Base-by-base conservation (phyloP, 2,329 filamentous ascomycete genomes). In the Aspergillus costaricaensis region DNA sequence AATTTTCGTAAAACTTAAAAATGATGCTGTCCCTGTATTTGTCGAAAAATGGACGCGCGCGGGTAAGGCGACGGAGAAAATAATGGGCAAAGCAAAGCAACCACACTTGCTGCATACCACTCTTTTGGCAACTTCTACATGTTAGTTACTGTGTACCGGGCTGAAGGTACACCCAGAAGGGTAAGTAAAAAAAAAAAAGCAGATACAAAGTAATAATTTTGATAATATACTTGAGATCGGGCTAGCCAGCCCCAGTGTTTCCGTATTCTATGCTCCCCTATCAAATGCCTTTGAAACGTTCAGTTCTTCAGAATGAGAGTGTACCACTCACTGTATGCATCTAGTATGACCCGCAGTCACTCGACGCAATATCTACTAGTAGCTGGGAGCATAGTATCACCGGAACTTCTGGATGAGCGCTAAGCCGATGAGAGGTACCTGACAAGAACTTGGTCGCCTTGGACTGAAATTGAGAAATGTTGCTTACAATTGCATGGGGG, bases 51-150 rank as follows among this genome's bases (percentile, higher is more conserved):
- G 25, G 25, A 30, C 23, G 25, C 47, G 27, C 47, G 47, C 47
- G 47, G 47, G 47, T 50, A 50, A 50, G 47, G 47, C 47, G 47
- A 50, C 47, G 47, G 47, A 50, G 47, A 32, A 50, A 44, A 44
- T 44, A 23, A 32, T 49, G n/a, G 41, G 21, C 41, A 50, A 17
- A n/a, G 25, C 9, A 30, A 17, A 30, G 15, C 23, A 50, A 50
- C 47, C 47, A 32, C 12, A 36, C 12, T 36, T 36, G 32, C 25
- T 50, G 23, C 25, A 17, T 30, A 17, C n/a, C 25, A 44, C n/a
- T 10, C 17, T 21, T 21, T 44, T 44, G 17, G 17, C 41, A 17
- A 44, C 32, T 36, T 36, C 32, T 36, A 36, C 30, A 9, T 10
- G 30, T 32, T 32, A 5, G 2, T 36, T 14, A 36, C 32, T 36